Evolutionary conservation across 345 rosid species (phyloP), one percentile per base, ranked within the genome.

Genomic region (Eucalyptus curtisii): DNA sequence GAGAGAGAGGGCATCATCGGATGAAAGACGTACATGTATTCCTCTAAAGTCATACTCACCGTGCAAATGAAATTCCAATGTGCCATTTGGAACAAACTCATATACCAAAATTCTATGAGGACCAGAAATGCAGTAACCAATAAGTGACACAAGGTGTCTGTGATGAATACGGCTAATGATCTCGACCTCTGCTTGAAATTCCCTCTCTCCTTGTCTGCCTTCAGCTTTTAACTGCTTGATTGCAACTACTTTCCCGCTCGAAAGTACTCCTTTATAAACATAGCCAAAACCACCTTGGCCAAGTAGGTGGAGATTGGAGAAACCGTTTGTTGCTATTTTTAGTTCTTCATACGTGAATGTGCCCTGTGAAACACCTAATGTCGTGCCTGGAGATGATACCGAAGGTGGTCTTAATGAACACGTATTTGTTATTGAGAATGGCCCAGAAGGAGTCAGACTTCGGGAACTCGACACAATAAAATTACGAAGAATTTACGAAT

Each of bases 261-360:
- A 52, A 89, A 95, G 95, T 53, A 94, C 93, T 90, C 98, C 98
- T 90, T 66, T 94, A 76, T 95, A 94, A 64, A 94, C 97, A 88
- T 93, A 94, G 90, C 97, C 97, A 92, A 93, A 95, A 88, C 98
- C 98, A 87, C 98, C 96, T 92, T 94, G 95, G 82, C 98, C 96
- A 81, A 96, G 88, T 5, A 94, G 91, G 88, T 94, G 93, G 47
- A 61, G 84, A 44, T 88, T 85, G 7, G 95, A 92, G 93, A 94
- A 96, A 31, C 86, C 86, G 57, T 88, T 49, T 42, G 96, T 95
- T 88, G 98, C 98, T 49, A 52, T 87, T 88, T 91, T 92, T 86
- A 96, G 89, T 19, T 95, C 95, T 85, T 93, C 92, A 30, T 94
- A 96, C 3, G 94, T 89, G 79, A 93, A 94, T 61, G 90, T 89